Percentiles rank a stretch among this genome's conserved stretches.
phyloP scores from a whole-genome alignment of 1,139 yeast genomes.

The Yamadazyma songkhlaensis region DNA sequence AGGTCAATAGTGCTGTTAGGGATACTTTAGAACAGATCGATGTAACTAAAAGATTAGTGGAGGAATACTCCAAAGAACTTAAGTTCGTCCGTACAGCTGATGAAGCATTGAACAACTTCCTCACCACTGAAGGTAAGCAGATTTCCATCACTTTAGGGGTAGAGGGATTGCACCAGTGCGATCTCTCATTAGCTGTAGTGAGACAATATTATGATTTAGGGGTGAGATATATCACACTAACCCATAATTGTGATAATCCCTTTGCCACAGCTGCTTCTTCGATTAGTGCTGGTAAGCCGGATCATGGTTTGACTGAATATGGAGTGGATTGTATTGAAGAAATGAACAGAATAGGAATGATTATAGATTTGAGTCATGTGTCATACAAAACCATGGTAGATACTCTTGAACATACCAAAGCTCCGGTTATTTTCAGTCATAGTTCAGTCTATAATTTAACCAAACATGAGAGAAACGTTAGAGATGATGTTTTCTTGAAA shows the following conservation, averaged over 20 bases:
- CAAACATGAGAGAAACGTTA: slow-evolving; percentile 45
- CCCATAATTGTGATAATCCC: slow-evolving; percentile 56
- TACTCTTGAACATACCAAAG: slow-evolving; percentile 34
- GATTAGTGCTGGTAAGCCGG: slow-evolving; percentile 40
- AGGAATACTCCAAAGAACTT: slow-evolving; percentile 30
- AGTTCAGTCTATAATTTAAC: slow-evolving; percentile 42
- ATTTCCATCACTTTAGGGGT: slow-evolving; percentile 50
- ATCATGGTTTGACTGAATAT: slow-evolving; percentile 40
- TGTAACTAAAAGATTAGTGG: slow-evolving; percentile 42
- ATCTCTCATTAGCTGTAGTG: slow-evolving; percentile 45
- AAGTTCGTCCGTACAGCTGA: slow-evolving; percentile 35
- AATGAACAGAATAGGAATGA: slow-evolving; percentile 53
- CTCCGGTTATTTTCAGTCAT: slow-evolving; percentile 53
- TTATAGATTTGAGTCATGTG: slow-evolving; percentile 54
- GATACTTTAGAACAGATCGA: slow-evolving; percentile 56
- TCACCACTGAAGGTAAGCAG: slow-evolving; percentile 18
- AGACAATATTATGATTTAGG: slow-evolving; percentile 48
- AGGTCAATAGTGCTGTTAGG: slow-evolving; percentile 39
- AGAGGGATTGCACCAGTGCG: slow-evolving; percentile 54
- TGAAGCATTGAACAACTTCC: slow-evolving; percentile 34
- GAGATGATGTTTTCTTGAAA: slow-evolving; percentile 41
- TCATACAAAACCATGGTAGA: slow-evolving; percentile 50
- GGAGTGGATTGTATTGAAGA: slow-evolving; percentile 42
- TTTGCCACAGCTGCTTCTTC: slow-evolving; percentile 54
- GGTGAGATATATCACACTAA: slow-evolving; percentile 49